These are phyloP conservation scores for Russula lepida DNA, from an alignment of 768 basidiomycete genomes.

Conservation along the genomic window DNA sequence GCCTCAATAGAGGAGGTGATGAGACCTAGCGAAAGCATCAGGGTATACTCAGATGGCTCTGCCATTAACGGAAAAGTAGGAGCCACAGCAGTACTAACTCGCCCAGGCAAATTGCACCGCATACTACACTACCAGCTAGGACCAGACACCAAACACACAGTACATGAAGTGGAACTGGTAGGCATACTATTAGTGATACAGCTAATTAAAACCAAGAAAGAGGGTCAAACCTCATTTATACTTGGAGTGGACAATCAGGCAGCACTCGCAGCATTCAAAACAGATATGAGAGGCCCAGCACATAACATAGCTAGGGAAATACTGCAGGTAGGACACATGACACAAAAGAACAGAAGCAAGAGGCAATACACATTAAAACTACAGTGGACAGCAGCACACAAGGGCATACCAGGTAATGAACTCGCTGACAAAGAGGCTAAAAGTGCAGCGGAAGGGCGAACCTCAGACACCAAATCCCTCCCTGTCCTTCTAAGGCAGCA, in stretches of 20 bases:
- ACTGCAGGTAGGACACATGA: too few relatives aligned
- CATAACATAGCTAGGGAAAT: neutral
- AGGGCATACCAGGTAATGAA: neutral
- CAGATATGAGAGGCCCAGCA: neutral
- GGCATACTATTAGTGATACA: neutral
- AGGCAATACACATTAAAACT: neutral
- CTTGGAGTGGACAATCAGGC: neutral
- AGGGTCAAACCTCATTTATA: neutral
- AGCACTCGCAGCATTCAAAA: neutral
- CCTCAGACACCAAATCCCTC: neutral
- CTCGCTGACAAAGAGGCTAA: neutral
- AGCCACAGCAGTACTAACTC: neutral
- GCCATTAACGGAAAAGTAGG: neutral
- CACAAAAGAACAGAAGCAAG: too few relatives aligned
- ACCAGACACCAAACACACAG: neutral
- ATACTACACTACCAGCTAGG: neutral
- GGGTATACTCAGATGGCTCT: neutral
- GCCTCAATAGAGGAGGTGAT: neutral
- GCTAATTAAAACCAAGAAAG: neutral
- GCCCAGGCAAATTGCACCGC: neutral
- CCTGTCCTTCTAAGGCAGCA: neutral
- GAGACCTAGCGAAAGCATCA: neutral
- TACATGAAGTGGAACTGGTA: neutral
- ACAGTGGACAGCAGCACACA: neutral
- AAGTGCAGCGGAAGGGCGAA: neutral